phyloP scores from a whole-genome alignment of 768 basidiomycete species.

The Pleurotus pulmonarius region DNA sequence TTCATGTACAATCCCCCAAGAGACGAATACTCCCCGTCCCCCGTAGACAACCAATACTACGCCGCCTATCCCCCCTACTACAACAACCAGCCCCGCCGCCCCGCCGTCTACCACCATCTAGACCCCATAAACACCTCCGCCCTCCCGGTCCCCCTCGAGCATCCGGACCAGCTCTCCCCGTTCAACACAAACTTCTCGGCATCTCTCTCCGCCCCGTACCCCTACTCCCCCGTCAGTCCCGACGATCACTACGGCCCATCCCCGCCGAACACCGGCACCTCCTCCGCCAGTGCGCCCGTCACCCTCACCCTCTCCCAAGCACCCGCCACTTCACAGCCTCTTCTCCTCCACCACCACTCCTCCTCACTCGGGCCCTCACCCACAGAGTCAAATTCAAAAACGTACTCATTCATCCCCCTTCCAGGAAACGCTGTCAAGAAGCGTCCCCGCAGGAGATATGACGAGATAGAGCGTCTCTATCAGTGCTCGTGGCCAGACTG shows the following conservation, averaged over 20 bases:
- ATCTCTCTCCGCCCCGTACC: conserved; percentile 21
- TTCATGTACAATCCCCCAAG: conserved; percentile 34
- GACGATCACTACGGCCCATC: conserved; percentile 57
- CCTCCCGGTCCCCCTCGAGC: conserved; percentile 25
- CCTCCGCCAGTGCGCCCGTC: conserved; percentile 42
- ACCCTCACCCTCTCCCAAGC: conserved; percentile 15
- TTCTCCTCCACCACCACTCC: conserved; percentile 22
- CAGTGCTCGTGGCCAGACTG: conserved; percentile 78
- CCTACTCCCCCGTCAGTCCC: conserved; percentile 37
- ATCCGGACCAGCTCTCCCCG: conserved; percentile 37
- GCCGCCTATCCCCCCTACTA: not conserved
- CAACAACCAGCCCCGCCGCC: not conserved
- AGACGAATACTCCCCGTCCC: conserved; percentile 23
- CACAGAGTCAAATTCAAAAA: conserved; percentile 49
- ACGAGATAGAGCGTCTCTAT: conserved; percentile 95
- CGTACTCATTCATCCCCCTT: conserved; percentile 78
- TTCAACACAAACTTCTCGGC: conserved; percentile 50
- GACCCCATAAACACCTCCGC: conserved; percentile 22
- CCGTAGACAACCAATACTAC: conserved; percentile 4
- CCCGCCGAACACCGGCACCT: conserved; percentile 60
- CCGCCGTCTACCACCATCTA: not conserved
- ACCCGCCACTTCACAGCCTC: conserved; percentile 14
- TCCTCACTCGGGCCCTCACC: conserved; percentile 21
- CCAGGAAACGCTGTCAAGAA: conserved; percentile 82
- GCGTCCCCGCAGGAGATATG: conserved; percentile 80